Conservation (phyloP, 2,329 filamentous ascomycete species). For the Dactylella cylindrospora region DNA sequence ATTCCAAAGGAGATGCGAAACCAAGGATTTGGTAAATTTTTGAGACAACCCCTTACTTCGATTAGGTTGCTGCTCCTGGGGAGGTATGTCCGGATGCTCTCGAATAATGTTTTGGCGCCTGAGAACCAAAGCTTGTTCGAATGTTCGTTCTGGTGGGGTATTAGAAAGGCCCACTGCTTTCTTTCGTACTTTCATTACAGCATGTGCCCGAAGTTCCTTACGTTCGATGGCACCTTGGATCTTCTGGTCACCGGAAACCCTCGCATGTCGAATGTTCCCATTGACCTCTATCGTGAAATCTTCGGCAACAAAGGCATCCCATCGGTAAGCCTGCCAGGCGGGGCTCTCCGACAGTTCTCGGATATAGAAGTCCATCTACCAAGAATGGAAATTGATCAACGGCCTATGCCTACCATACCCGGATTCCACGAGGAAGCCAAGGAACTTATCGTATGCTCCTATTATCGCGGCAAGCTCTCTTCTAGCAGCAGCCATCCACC, state of each 20-base stretch:
- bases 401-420: slow-evolving; percentile 16
- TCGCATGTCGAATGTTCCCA: slow-evolving; percentile 21
- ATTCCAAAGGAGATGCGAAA: slow-evolving; percentile 4
- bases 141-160: slow-evolving; percentile 13
- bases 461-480: slow-evolving; percentile 27
- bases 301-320: slow-evolving; percentile 10
- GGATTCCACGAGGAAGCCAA: slow-evolving; percentile 13
- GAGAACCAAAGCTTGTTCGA: neutral
- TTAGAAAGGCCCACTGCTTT: slow-evolving; percentile 16
- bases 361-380: slow-evolving; percentile 24
- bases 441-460: slow-evolving; percentile 21
- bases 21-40: slow-evolving; percentile 5
- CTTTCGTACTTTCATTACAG: slow-evolving; percentile 31
- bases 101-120: slow-evolving; percentile 5
- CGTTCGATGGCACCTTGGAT: slow-evolving; percentile 20
- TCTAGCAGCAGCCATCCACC: slow-evolving; percentile 15
- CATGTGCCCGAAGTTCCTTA: slow-evolving; percentile 13
- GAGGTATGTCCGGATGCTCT: neutral
- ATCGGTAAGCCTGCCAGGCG: slow-evolving; percentile 5
- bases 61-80: slow-evolving; percentile 7
- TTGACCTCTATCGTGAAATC: slow-evolving; percentile 33
- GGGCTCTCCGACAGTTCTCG: slow-evolving; percentile 5
- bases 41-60: slow-evolving; percentile 5
- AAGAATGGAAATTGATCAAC: slow-evolving; percentile 26
- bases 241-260: slow-evolving; percentile 22